A percentile compares a stretch with the other conserved stretches of the same genome.
phyloP scores from a whole-genome alignment of 148 eudicot genomes.

The Cornus florida region DNA sequence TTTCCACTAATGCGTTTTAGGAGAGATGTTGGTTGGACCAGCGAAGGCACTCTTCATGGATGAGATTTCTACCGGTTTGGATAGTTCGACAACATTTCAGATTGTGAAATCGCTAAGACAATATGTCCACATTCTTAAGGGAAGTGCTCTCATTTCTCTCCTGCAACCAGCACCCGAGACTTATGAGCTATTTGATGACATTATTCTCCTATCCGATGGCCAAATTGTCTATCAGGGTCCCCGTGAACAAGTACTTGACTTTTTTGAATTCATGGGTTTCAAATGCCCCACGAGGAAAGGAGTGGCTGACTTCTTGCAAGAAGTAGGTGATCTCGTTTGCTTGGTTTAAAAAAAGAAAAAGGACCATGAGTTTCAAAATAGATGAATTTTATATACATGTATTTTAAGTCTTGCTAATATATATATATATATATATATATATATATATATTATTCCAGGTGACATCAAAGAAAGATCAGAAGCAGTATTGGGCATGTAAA shows the following conservation, averaged over 20 bases:
- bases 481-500: constrained; percentile 60
- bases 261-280: constrained; percentile 76
- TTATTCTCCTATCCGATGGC: constrained; percentile 73
- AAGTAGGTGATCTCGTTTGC: constrained; percentile 33
- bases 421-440: too few species aligned
- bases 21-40: constrained; percentile 90
- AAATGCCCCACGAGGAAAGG: constrained; percentile 78
- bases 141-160: constrained; percentile 76
- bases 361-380: background rate
- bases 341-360: background rate
- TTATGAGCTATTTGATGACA: constrained; percentile 74
- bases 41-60: constrained; percentile 77
- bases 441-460: constrained; percentile 34
- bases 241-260: constrained; percentile 64
- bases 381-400: background rate
- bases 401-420: too few species aligned
- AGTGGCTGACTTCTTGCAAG: constrained; percentile 81
- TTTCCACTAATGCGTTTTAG: constrained; percentile 24
- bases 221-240: constrained; percentile 76
- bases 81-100: constrained; percentile 80
- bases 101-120: constrained; percentile 69
- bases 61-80: constrained; percentile 88
- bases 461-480: constrained; percentile 81
- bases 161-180: constrained; percentile 91
- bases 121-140: constrained; percentile 67